Conservation (phyloP, 1,139 yeast species). For the Candida tetrigidarum region DNA sequence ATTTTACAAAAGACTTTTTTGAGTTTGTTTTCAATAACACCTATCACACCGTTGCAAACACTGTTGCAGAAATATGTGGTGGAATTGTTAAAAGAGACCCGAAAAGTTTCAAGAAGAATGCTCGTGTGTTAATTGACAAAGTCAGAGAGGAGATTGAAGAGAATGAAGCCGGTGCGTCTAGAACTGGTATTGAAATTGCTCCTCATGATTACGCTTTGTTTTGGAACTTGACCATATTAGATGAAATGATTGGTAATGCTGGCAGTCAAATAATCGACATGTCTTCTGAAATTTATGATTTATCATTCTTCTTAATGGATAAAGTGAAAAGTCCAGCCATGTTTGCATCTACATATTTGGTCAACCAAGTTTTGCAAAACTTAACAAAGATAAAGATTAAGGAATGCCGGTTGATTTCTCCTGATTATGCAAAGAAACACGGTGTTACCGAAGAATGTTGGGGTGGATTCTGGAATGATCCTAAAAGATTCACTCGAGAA, state of each 20-base stretch:
- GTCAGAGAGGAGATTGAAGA: conserved; percentile 75
- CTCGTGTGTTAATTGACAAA: conserved; percentile 50
- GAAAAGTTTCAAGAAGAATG: conserved; percentile 44
- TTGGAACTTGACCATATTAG: conserved; percentile 73
- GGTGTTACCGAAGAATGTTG: conserved; percentile 59
- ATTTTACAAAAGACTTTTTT: conserved; percentile 55
- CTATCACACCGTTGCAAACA: conserved; percentile 68
- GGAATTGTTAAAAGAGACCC: conserved; percentile 69
- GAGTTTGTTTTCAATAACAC: conserved; percentile 63
- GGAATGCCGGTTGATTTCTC: conserved; percentile 59
- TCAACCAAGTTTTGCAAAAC: conserved; percentile 71
- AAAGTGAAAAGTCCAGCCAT: conserved; percentile 69
- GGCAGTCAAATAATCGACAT: conserved; percentile 51
- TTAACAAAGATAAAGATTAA: conserved; percentile 61
- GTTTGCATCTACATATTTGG: conserved; percentile 50
- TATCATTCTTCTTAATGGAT: conserved; percentile 57
- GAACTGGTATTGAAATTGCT: conserved; percentile 69
- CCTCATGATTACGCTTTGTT: conserved; percentile 80
- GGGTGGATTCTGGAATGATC: conserved; percentile 72
- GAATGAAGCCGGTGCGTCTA: conserved; percentile 80
- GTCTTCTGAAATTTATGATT: conserved; percentile 49
- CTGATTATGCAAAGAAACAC: conserved; percentile 29
- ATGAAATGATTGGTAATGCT: conserved; percentile 75
- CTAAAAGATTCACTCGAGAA: conserved; percentile 40
- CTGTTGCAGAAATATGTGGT: conserved; percentile 73